A percentile compares a stretch with the other conserved stretches of the same genome.
Evolutionary conservation across 192 early-diverging fungal species (phyloP).

Genomic region (Coemansia sp.): DNA sequence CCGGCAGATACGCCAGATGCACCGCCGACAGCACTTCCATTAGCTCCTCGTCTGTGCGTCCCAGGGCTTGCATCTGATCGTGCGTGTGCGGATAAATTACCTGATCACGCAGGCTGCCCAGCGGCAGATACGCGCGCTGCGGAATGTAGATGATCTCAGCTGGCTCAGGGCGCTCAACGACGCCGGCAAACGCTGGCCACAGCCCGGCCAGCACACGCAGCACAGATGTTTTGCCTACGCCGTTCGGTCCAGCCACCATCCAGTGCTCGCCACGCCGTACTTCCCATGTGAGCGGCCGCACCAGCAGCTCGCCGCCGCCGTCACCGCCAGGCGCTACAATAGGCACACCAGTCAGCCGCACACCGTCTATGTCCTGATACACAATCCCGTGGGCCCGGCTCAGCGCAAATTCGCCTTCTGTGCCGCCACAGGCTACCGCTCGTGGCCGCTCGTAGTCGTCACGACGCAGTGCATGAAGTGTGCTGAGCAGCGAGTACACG

Average conservation of each 20-base stretch:
- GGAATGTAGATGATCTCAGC: constrained; percentile 96
- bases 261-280: constrained; percentile 90
- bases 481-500: constrained; percentile 82
- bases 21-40: constrained; percentile 80
- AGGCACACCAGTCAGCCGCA: constrained; percentile 87
- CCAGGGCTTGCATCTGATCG: constrained; percentile 75
- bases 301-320: constrained; percentile 83
- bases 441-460: constrained; percentile 54
- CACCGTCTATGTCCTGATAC: constrained; percentile 61
- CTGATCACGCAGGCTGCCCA: constrained; percentile 94
- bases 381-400: constrained; percentile 19
- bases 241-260: constrained; percentile 93
- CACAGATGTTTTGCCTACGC: constrained; percentile 87
- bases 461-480: constrained; percentile 74
- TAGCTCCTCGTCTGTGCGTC: constrained; percentile 81
- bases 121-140: constrained; percentile 90
- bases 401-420: constrained; percentile 20
- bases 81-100: constrained; percentile 95
- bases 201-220: constrained; percentile 95
- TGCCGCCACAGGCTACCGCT: not conserved
- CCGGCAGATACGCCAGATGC: constrained; percentile 78
- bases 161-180: constrained; percentile 68
- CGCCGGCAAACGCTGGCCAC: constrained; percentile 90
- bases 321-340: constrained; percentile 74
- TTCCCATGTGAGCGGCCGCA: constrained; percentile 80